phyloP scores from a whole-genome alignment of 2,329 filamentous ascomycete species.

The Sclerotinia nivalis region DNA sequence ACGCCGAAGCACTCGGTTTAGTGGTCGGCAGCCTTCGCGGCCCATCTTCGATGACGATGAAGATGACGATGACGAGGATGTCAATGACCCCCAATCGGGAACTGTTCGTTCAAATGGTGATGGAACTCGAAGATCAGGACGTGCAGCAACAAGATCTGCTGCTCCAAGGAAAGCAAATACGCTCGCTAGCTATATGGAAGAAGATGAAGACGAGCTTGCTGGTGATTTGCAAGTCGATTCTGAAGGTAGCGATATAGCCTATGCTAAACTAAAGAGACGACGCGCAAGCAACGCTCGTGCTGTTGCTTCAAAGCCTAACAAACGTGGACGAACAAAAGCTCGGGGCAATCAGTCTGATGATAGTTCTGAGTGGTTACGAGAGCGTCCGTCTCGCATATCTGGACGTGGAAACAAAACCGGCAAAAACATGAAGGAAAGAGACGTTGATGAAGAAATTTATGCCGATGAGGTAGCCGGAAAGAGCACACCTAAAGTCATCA shows the following conservation, averaged over 20 bases:
- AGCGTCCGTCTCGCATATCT: slow-evolving; percentile 40
- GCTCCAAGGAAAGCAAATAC: slow-evolving; percentile 21
- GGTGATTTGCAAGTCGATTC: slow-evolving; percentile 30
- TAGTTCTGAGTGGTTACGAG: slow-evolving; percentile 28
- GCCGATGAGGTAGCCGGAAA: slow-evolving; percentile 49
- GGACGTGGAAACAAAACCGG: slow-evolving; percentile 38
- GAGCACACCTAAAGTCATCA: slow-evolving; percentile 55
- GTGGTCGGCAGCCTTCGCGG: slow-evolving; percentile 27
- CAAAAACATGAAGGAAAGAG: slow-evolving; percentile 48
- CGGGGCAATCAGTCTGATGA: slow-evolving; percentile 11
- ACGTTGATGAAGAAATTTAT: slow-evolving; percentile 54
- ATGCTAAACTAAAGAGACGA: slow-evolving; percentile 46
- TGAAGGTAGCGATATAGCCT: slow-evolving; percentile 54
- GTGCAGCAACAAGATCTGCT: slow-evolving; percentile 31
- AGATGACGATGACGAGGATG: slow-evolving; percentile 19
- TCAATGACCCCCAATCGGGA: slow-evolving; percentile 18
- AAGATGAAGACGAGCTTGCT: slow-evolving; percentile 35
- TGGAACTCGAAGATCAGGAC: slow-evolving; percentile 24
- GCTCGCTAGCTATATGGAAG: slow-evolving; percentile 21
- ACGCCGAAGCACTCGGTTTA: slow-evolving; percentile 30
- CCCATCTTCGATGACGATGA: slow-evolving; percentile 24
- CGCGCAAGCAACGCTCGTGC: slow-evolving; percentile 4
- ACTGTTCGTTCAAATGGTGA: slow-evolving; percentile 13
- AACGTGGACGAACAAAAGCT: slow-evolving; percentile 24
- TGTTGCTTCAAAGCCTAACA: slow-evolving; percentile 24